Base-by-base conservation (phyloP, 2,329 filamentous ascomycete species). In the Talaromyces sp. region DNA sequence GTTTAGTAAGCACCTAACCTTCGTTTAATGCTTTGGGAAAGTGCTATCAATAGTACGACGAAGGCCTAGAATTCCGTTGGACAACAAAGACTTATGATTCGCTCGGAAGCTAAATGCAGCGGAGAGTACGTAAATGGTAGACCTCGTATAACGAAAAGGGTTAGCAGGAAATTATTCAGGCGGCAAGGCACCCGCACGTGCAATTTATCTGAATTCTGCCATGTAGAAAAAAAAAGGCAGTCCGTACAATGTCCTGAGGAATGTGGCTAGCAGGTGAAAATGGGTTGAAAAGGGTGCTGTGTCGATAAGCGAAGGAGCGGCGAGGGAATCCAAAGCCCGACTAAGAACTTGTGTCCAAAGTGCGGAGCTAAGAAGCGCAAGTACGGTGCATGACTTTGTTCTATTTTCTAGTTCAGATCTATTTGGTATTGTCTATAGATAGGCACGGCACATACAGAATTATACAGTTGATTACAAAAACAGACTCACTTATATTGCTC, bases 71-170 rank as follows among this genome's bases (percentile, higher is more conserved):
- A 22, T 22, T 22, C 22, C 22, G 22, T 22, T 22, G 22, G 22
- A 22, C 22, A 22, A 22, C 17, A 33, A 39, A 0, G 13, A 11
- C 7, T 11, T n/a, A 8, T 33, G 22, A 52, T n/a, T 52, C 25
- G 49, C 27, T 19, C 15, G 11, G n/a, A 17, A n/a, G 3, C 10
- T 22, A 19, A 54, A n/a, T 13, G 25, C 45, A 19, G 17, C 31
- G 35, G 50, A 22, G 22, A 22, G 8, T 1, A 35, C 35, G 15
- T 3, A 2, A 54, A 9, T 35, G 31, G 8, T 8, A 35, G 3
- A 37, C 31, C 27, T 61, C 58, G 58, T 61, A 61, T 49, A 61
- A 37, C 58, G 41, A 49, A 49, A 27, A 35, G 27, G 33, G 58
- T 49, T 49, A 61, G 58, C 33, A 19, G 58, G n/a, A 15, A 47